Percentiles rank a stretch among this genome's conserved stretches.
phyloP scores from a whole-genome alignment of 306 rosid species.

The Ammopiptanthus mongolicus region DNA sequence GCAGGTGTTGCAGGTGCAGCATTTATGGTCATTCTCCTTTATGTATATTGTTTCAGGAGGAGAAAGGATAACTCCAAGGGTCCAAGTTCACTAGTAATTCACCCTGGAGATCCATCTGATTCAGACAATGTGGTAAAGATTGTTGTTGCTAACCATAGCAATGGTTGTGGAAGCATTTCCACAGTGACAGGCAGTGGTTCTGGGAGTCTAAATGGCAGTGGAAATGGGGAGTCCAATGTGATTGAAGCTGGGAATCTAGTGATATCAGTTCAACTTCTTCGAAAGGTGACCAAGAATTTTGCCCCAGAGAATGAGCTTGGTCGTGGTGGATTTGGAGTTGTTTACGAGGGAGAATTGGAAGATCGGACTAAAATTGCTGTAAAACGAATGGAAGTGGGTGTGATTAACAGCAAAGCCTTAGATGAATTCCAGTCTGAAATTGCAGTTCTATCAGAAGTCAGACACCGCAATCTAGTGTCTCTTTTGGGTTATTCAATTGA shows the following conservation, averaged over 20 bases:
- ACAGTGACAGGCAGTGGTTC: constrained; percentile 37
- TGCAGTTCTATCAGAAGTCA: constrained; percentile 76
- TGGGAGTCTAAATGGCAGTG: constrained; percentile 40
- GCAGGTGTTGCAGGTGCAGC: constrained; percentile 45
- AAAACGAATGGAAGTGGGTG: constrained; percentile 73
- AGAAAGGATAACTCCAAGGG: constrained; percentile 30
- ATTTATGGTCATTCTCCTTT: constrained; percentile 51
- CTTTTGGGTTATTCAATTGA: constrained; percentile 68
- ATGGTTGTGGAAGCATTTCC: constrained; percentile 45
- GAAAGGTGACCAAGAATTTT: constrained; percentile 64
- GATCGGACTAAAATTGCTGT: constrained; percentile 87
- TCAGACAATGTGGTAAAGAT: constrained; percentile 52
- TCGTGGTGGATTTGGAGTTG: constrained; percentile 88
- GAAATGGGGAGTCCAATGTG: constrained; percentile 50
- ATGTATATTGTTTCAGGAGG: constrained; percentile 50
- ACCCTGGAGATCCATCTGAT: constrained; percentile 71
- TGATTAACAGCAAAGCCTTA: constrained; percentile 60
- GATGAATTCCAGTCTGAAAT: constrained; percentile 86
- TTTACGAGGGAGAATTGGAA: constrained; percentile 71
- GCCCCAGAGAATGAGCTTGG: constrained; percentile 80
- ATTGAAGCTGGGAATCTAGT: constrained; percentile 72
- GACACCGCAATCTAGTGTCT: constrained; percentile 87
- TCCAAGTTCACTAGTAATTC: constrained; percentile 56
- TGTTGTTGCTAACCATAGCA: constrained; percentile 45
- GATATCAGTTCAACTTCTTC: constrained; percentile 77